phyloP scores from a whole-genome alignment of 2,329 filamentous ascomycete genomes.

The Diaporthe ilicicola region DNA sequence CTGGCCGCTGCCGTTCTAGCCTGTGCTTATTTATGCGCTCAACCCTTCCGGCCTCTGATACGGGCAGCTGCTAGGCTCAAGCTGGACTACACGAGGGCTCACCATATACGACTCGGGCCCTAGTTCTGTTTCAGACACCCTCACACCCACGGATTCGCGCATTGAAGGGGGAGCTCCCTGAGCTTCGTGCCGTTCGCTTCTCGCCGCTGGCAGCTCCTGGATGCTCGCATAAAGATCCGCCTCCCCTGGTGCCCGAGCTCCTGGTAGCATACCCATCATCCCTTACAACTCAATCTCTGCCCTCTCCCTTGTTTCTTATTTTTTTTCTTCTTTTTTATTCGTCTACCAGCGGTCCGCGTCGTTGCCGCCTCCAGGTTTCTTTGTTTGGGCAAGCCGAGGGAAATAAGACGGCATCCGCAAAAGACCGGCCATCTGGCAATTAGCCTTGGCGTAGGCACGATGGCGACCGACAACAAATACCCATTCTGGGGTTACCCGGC shows the following conservation, averaged over 20 bases:
- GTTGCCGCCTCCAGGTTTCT: not conserved
- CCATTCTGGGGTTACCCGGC: constrained; percentile 32
- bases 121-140: constrained; percentile 27
- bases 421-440: constrained; percentile 3
- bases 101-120: constrained; percentile 10
- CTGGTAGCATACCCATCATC: not conserved
- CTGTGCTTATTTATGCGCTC: constrained; percentile 15
- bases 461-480: constrained; percentile 27
- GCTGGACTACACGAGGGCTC: not conserved
- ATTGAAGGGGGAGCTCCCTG: constrained; percentile 15
- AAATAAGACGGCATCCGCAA: not conserved
- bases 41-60: not conserved
- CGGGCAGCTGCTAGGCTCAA: constrained; percentile 19
- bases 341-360: not conserved
- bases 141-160: constrained; percentile 13
- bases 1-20: constrained; percentile 19
- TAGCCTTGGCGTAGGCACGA: not conserved
- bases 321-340: no score
- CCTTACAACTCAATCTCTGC: not conserved
- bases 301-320: not conserved
- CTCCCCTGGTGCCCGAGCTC: not conserved
- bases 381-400: not conserved
- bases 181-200: not conserved
- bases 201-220: not conserved
- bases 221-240: constrained; percentile 23